phyloP scores from a whole-genome alignment of 2,329 filamentous ascomycete genomes.

The Mycosphaerella sp. region DNA sequence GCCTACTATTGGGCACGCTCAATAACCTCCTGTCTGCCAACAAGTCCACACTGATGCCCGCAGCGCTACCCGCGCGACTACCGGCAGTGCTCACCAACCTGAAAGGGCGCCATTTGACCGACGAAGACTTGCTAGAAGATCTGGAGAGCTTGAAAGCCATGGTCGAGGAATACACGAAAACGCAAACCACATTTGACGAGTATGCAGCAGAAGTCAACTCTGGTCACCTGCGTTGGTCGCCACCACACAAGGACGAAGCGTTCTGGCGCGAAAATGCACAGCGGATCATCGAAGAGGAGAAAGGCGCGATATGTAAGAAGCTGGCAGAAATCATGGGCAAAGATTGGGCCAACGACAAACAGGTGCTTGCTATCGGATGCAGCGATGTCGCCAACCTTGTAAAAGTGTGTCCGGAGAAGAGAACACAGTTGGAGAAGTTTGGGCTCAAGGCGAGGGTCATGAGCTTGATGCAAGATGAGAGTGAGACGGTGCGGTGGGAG shows the following conservation, averaged over 20 bases:
- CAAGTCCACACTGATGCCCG: constrained; percentile 65
- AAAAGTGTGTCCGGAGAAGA: constrained; percentile 80
- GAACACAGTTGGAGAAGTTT: constrained; percentile 71
- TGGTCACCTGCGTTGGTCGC: constrained; percentile 87
- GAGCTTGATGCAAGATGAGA: constrained; percentile 85
- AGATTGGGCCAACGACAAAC: constrained; percentile 76
- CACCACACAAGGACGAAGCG: constrained; percentile 74
- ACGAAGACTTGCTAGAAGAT: constrained; percentile 50
- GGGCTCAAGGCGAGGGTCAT: constrained; percentile 83
- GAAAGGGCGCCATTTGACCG: constrained; percentile 46
- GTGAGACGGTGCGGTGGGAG: constrained; percentile 89
- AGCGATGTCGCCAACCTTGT: constrained; percentile 88
- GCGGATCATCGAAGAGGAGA: constrained; percentile 76
- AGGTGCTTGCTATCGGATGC: constrained; percentile 84
- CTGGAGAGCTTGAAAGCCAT: constrained; percentile 49
- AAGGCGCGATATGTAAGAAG: constrained; percentile 70
- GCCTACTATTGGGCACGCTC: constrained; percentile 81
- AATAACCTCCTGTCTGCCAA: constrained; percentile 76
- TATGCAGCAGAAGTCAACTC: constrained; percentile 77
- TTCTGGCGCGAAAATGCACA: constrained; percentile 93
- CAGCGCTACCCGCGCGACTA: constrained; percentile 78
- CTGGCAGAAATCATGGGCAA: constrained; percentile 79
- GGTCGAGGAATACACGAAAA: constrained; percentile 76
- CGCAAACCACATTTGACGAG: constrained; percentile 60
- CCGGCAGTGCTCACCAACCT: constrained; percentile 57